Conservation (phyloP, 169 alveolate species). For the Plasmodium inui region DNA sequence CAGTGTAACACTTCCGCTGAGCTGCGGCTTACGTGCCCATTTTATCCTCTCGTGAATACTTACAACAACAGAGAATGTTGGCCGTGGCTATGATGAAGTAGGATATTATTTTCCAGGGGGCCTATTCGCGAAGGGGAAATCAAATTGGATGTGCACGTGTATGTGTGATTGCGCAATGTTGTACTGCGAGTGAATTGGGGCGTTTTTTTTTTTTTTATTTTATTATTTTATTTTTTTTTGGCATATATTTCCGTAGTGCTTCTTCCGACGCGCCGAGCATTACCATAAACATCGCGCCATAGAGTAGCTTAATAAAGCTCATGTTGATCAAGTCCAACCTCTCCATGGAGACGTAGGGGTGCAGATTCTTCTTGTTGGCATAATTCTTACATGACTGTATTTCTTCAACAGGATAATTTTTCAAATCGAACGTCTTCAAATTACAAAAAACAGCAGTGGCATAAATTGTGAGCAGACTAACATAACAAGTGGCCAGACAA, state of each 20-base stretch:
- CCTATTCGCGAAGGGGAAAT: slow-evolving; percentile 12
- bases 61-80: slow-evolving; percentile 2
- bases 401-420: slow-evolving; percentile 18
- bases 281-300: slow-evolving; percentile 44
- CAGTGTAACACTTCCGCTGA: neutral
- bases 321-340: slow-evolving; percentile 33
- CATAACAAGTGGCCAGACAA: neutral
- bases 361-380: slow-evolving; percentile 22
- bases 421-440: slow-evolving; percentile 29
- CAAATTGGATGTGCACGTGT: neutral
- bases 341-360: slow-evolving; percentile 49
- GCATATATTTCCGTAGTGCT: neutral
- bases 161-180: neutral
- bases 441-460: neutral
- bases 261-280: neutral
- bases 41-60: neutral
- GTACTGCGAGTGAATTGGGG: neutral
- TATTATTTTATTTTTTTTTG: neutral
- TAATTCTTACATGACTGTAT: neutral
- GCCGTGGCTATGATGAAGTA: neutral
- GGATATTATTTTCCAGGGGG: slow-evolving; percentile 22
- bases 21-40: neutral
- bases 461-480: neutral
- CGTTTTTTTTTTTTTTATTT: neutral
- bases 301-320: slow-evolving; percentile 7